phyloP scores from a whole-genome alignment of 192 early-diverging fungal genomes.

The Coemansia guatemalensis region DNA sequence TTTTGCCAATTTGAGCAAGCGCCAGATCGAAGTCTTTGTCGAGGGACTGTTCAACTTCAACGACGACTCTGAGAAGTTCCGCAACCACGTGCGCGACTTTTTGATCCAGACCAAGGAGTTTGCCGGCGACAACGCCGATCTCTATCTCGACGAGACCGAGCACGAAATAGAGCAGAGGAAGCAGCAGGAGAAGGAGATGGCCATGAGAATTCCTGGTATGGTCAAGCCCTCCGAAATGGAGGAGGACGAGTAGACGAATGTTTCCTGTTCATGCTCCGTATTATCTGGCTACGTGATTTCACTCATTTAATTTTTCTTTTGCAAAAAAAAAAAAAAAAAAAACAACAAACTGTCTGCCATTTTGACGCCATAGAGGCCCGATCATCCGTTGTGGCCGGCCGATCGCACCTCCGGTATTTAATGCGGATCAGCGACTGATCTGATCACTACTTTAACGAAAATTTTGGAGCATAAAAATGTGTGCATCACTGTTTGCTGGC shows the following conservation, averaged over 20 bases:
- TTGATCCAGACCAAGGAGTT: slow-evolving; percentile 94
- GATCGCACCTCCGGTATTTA: not conserved
- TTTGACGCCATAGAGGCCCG: no score
- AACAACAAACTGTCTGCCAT: no score
- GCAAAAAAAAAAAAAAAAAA: no score
- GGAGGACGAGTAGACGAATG: slow-evolving; percentile 35
- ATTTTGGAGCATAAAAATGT: slow-evolving; percentile 14
- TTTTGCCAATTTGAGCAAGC: slow-evolving; percentile 88
- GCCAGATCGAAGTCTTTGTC: slow-evolving; percentile 86
- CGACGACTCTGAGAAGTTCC: slow-evolving; percentile 82
- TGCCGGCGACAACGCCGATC: slow-evolving; percentile 78
- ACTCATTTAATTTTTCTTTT: slow-evolving; percentile 5
- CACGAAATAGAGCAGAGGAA: slow-evolving; percentile 73
- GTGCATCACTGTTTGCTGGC: not conserved
- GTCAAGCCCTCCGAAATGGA: slow-evolving; percentile 88
- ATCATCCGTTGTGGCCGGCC: no score
- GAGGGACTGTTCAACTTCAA: slow-evolving; percentile 83
- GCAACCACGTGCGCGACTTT: slow-evolving; percentile 94
- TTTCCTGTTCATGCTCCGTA: not conserved
- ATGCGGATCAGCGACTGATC: not conserved
- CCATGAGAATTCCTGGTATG: slow-evolving; percentile 91
- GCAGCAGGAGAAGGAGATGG: slow-evolving; percentile 78
- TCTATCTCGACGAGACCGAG: slow-evolving; percentile 92
- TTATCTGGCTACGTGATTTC: not conserved
- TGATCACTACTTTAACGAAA: not conserved